Evolutionary conservation across 768 basidiomycete species (phyloP).

Genomic region (Mycena vitilis): DNA sequence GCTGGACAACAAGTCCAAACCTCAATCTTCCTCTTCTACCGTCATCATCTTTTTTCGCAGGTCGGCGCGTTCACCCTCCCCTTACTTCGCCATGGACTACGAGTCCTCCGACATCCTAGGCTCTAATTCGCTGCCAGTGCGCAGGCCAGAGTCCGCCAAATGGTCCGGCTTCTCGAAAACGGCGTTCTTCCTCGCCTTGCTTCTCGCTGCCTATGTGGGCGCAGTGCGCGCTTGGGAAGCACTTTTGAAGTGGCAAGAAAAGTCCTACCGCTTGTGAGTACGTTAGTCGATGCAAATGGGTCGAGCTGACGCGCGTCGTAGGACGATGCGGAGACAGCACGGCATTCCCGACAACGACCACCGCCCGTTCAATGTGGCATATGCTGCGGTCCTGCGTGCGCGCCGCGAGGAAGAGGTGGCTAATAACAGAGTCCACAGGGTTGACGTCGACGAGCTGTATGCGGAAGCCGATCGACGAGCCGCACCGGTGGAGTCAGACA

Average conservation of each 20-base stretch:
- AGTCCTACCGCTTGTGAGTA: conserved; percentile 71
- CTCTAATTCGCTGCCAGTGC: conserved; percentile 58
- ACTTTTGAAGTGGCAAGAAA: conserved; percentile 70
- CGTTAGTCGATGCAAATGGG: conserved; percentile 13
- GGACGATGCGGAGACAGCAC: conserved; percentile 78
- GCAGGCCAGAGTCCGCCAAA: conserved; percentile 42
- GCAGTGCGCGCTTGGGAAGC: conserved; percentile 55
- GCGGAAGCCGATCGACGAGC: conserved; percentile 49
- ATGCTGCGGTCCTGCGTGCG: conserved; percentile 72
- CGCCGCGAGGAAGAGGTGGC: conserved; percentile 65
- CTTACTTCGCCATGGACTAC: conserved; percentile 61
- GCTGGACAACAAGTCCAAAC: conserved; percentile 6
- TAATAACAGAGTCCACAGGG: conserved; percentile 47
- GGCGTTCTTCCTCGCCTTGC: conserved; percentile 48
- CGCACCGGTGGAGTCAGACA: conserved; percentile 52
- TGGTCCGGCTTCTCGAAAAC: conserved; percentile 55
- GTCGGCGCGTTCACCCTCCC: conserved; percentile 39
- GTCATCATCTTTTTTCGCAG: conserved; percentile 47
- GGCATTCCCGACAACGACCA: conserved; percentile 88
- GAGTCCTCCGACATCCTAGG: conserved; percentile 82
- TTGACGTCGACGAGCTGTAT: conserved; percentile 41
- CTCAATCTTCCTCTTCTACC: conserved; percentile 46
- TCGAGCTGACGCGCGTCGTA: conserved; percentile 42
- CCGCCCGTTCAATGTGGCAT: conserved; percentile 90
- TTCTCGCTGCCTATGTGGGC: conserved; percentile 52